Base-by-base conservation (phyloP, 495 filamentous ascomycete genomes). In the Pseudotulostoma volvatum region DNA sequence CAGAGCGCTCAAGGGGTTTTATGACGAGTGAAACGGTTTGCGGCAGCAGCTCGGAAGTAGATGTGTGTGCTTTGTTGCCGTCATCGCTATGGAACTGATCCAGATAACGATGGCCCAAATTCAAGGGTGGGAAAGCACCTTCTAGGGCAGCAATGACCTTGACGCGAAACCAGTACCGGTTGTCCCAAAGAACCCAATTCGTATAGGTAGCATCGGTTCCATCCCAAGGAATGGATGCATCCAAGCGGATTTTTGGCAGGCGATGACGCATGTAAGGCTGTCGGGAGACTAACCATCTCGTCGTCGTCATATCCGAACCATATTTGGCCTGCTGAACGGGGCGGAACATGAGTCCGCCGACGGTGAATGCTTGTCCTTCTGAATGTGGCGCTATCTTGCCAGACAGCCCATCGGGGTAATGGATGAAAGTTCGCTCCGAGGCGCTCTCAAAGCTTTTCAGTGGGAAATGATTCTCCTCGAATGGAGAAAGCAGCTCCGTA, bases 111-210 rank as follows among this genome's bases (percentile, higher is more conserved):
- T n/a, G n/a, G n/a, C n/a, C n/a, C n/a, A n/a, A n/a, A n/a, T n/a
- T n/a, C n/a, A n/a, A n/a, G n/a, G n/a, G n/a, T n/a, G n/a, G n/a
- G n/a, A n/a, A n/a, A n/a, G n/a, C n/a, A n/a, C 2, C 9, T 39
- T 45, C 46, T 1, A 51, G 47, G 0, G 25, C 11, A 14, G 48
- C 43, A 33, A 11, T 18, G 9, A 51, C 7, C 39, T 50, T 44
- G 8, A 84, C 31, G 3, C 76, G 70, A 25, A 93, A 58, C 88
- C 88, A 96, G 60, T 70, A 93, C 7, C 88, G 71, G 7, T 78
- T 71, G 52, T 96, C 88, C 71, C 75, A 94, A 1, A 90, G 60
- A 2, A 42, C 28, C 19, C 21, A 9, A 37, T 7, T 14, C 1
- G 38, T n/a, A n/a, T 28, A 28, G 23, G 23, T 28, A 28, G 23